These are phyloP conservation scores for Orychophragmus violaceus DNA, from an alignment of 345 rosid species.

Conservation along the genomic window DNA sequence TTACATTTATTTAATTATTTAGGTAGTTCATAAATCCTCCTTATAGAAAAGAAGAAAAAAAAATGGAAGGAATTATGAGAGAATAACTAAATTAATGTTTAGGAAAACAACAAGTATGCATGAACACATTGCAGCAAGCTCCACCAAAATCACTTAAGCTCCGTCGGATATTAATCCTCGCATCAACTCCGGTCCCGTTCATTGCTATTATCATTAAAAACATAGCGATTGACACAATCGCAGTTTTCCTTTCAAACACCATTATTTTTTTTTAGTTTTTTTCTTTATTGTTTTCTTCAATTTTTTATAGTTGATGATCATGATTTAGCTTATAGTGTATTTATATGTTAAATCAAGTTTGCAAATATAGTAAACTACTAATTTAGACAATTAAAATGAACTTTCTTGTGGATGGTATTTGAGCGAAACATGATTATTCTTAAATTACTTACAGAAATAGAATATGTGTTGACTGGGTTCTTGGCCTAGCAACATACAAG, in stretches of 20 bases:
- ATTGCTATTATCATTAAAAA: neutral
- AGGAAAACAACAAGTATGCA: constrained; percentile 29
- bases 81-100: neutral
- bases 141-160: constrained; percentile 22
- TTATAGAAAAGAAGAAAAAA: neutral
- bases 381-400: neutral
- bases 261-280: too few relatives aligned
- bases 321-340: neutral
- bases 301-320: neutral
- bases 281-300: neutral
- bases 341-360: constrained; percentile 13
- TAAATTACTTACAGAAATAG: neutral
- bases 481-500: too few relatives aligned
- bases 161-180: constrained; percentile 4
- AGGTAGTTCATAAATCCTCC: neutral
- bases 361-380: constrained; percentile 12
- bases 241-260: constrained; percentile 1
- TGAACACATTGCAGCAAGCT: constrained; percentile 22
- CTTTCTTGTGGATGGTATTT: neutral
- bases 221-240: neutral
- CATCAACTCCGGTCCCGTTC: neutral
- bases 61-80: neutral
- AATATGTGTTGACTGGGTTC: neutral
- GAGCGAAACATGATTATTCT: neutral
- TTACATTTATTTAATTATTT: neutral